phyloP scores from a whole-genome alignment of 2,329 filamentous ascomycete species.

The Xylariaceae sp. region DNA sequence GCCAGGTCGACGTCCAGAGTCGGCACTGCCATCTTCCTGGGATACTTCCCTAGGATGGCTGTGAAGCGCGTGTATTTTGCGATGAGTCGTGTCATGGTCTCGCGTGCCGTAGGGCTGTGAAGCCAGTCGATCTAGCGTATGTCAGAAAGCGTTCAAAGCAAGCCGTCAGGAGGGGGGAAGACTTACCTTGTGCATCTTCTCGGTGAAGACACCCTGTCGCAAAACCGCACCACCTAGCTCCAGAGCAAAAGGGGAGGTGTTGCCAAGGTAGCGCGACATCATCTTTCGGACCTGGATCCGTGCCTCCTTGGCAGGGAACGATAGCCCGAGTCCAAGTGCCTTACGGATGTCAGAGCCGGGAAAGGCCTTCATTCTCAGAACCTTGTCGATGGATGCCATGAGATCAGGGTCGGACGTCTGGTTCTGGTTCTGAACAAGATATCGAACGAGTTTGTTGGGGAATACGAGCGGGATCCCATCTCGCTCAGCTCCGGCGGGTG shows the following conservation, averaged over 20 bases:
- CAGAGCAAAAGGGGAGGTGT: conserved; percentile 57
- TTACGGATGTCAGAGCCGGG: not conserved
- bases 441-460: conserved; percentile 52
- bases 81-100: conserved; percentile 61
- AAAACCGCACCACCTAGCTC: conserved; percentile 62
- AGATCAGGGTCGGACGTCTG: conserved; percentile 33
- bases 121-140: conserved; percentile 61
- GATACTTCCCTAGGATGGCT: conserved; percentile 47
- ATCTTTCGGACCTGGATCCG: conserved; percentile 54
- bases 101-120: conserved; percentile 58
- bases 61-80: conserved; percentile 62
- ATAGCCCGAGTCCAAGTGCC: conserved; percentile 20
- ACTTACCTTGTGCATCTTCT: conserved; percentile 61
- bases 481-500: conserved; percentile 7
- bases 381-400: conserved; percentile 44
- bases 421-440: conserved; percentile 39
- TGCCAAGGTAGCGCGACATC: conserved; percentile 68
- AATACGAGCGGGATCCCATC: conserved; percentile 39
- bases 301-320: conserved; percentile 23
- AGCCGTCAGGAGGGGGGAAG: not conserved
- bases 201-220: conserved; percentile 59
- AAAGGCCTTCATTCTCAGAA: conserved; percentile 32
- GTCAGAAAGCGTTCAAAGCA: not conserved
- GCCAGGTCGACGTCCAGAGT: conserved; percentile 70
- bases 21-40: conserved; percentile 52